A percentile compares a stretch with the other conserved stretches of the same genome.
Conservation (phyloP, 805 yeast species). For the Komagataella mondaviorum region DNA sequence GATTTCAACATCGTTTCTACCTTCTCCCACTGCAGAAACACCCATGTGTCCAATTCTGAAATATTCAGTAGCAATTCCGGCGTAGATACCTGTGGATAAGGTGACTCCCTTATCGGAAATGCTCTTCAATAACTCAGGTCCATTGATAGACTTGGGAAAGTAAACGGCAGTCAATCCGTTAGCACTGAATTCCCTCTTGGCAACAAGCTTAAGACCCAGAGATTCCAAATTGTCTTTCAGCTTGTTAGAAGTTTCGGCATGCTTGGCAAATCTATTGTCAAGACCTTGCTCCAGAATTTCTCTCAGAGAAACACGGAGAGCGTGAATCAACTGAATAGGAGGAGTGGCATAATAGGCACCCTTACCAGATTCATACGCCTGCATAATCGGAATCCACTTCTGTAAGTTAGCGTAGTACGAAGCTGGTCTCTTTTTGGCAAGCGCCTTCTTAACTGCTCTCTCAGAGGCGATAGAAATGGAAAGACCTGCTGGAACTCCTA, state of each 20-base stretch:
- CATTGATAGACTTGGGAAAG: constrained; percentile 63
- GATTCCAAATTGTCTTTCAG: constrained; percentile 47
- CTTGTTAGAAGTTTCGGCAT: constrained; percentile 44
- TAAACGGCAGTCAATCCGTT: constrained; percentile 80
- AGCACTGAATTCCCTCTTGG: constrained; percentile 55
- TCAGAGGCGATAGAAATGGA: constrained; percentile 63
- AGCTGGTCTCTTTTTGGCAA: constrained; percentile 30
- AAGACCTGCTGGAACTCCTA: constrained; percentile 91
- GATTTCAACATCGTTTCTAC: constrained; percentile 38
- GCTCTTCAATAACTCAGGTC: constrained; percentile 47
- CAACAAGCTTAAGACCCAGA: constrained; percentile 58
- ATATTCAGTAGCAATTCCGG: constrained; percentile 65
- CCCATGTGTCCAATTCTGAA: constrained; percentile 98
- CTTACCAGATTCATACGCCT: constrained; percentile 68
- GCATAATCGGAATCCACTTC: constrained; percentile 83
- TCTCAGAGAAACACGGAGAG: constrained; percentile 62
- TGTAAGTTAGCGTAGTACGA: constrained; percentile 60
- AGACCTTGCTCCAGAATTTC: constrained; percentile 48
- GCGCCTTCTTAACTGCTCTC: constrained; percentile 57
- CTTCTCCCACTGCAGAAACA: constrained; percentile 46
- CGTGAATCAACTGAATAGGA: constrained; percentile 77
- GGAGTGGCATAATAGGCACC: constrained; percentile 94
- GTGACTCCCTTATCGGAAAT: constrained; percentile 55
- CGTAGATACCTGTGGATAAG: constrained; percentile 85
- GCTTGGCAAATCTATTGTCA: constrained; percentile 48